phyloP scores from a whole-genome alignment of 805 yeast genomes.

The Saccharomyces eubayanus region DNA sequence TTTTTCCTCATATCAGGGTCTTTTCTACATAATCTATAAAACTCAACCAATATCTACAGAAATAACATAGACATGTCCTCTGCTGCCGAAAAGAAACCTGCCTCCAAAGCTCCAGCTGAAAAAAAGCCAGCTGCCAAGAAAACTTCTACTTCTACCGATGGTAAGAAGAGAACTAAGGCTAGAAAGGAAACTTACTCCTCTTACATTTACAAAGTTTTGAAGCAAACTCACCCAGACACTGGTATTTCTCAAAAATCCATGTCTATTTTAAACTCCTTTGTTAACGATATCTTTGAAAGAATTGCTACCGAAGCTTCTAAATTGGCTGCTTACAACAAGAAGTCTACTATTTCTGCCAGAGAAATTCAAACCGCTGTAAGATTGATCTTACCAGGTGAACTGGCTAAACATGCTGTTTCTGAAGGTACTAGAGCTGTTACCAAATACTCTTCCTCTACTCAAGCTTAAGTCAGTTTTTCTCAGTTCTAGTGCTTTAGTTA shows the following conservation, averaged over 20 bases:
- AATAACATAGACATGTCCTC: background rate
- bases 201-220: slow-evolving; percentile 95
- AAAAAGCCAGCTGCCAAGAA: slow-evolving; percentile 60
- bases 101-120: slow-evolving; percentile 90
- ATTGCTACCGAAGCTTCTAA: slow-evolving; percentile 96
- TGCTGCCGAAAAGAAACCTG: slow-evolving; percentile 35
- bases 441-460: slow-evolving; percentile 72
- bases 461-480: slow-evolving; percentile 27
- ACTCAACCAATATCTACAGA: background rate
- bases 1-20: background rate
- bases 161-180: slow-evolving; percentile 87
- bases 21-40: background rate
- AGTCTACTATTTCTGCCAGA: slow-evolving; percentile 95
- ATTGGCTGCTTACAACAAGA: slow-evolving; percentile 97
- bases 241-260: slow-evolving; percentile 98
- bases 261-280: slow-evolving; percentile 98
- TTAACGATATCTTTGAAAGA: slow-evolving; percentile 96
- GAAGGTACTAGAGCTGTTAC: slow-evolving; percentile 99
- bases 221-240: slow-evolving; percentile 98
- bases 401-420: slow-evolving; percentile 96
- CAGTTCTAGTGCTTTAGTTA: background rate
- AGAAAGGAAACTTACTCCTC: slow-evolving; percentile 98
- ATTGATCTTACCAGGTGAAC: slow-evolving; percentile 96
- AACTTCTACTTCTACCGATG: slow-evolving; percentile 71
- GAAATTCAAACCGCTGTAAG: slow-evolving; percentile 98